phyloP scores from a whole-genome alignment of 1,139 yeast genomes.

The Suhomyces bolitotheri region DNA sequence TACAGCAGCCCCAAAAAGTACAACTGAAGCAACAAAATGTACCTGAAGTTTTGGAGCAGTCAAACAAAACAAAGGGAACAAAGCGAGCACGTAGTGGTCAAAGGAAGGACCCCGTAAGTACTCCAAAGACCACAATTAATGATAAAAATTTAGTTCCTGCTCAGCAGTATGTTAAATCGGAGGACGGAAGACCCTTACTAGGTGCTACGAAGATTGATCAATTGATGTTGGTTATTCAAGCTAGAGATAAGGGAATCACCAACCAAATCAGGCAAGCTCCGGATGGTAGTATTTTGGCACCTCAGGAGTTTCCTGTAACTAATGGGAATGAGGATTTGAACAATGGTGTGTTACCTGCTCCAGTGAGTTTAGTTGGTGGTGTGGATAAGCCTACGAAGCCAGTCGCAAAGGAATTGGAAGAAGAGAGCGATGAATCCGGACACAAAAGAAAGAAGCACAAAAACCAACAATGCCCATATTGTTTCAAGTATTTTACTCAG shows the following conservation, averaged over 20 bases:
- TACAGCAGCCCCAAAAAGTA: conserved; percentile 5
- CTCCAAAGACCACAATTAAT: not conserved
- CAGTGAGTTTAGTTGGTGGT: conserved; percentile 76
- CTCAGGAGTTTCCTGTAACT: conserved; percentile 20
- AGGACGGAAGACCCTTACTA: conserved; percentile 65
- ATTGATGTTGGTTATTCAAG: conserved; percentile 85
- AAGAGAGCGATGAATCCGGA: conserved; percentile 21
- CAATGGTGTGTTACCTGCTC: conserved; percentile 52
- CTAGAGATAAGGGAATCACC: conserved; percentile 72
- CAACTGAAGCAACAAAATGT: conserved; percentile 7
- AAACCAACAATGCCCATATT: conserved; percentile 67
- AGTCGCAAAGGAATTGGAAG: conserved; percentile 18
- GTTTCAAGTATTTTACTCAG: conserved; percentile 70
- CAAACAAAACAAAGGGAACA: not conserved
- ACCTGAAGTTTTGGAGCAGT: not conserved
- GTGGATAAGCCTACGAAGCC: conserved; percentile 63
- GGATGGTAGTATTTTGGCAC: conserved; percentile 56
- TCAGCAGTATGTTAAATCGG: conserved; percentile 47
- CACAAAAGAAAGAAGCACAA: conserved; percentile 44
- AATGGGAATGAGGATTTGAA: conserved; percentile 24
- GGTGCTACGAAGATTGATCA: conserved; percentile 92
- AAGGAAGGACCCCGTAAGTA: not conserved
- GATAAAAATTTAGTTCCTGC: conserved; percentile 39
- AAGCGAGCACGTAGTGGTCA: not conserved
- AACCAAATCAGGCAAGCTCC: conserved; percentile 60